A percentile compares a stretch with the other conserved stretches of the same genome.
These are phyloP conservation scores for Albophoma yamanashiensis DNA, from an alignment of 2,329 filamentous ascomycete genomes.

Conservation along the genomic window DNA sequence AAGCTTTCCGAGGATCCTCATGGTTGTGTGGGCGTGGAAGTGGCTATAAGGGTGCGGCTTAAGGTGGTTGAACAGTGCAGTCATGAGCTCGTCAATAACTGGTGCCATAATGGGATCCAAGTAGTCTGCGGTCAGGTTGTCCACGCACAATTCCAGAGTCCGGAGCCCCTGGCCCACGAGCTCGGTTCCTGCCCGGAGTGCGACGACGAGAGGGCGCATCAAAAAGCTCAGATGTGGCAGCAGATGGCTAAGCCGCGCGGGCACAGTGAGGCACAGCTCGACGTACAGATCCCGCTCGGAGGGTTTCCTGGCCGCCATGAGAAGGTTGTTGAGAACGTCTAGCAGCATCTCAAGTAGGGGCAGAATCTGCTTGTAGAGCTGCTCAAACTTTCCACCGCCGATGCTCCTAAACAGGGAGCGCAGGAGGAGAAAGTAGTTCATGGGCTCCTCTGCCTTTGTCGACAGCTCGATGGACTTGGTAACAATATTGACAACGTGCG, in stretches of 20 bases:
- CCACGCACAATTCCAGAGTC: slow-evolving; percentile 91
- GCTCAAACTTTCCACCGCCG: slow-evolving; percentile 92
- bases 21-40: slow-evolving; percentile 94
- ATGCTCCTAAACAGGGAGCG: slow-evolving; percentile 93
- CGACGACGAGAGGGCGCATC: slow-evolving; percentile 96
- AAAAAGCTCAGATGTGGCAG: slow-evolving; percentile 91
- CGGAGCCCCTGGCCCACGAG: slow-evolving; percentile 88
- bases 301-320: slow-evolving; percentile 82
- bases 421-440: slow-evolving; percentile 95
- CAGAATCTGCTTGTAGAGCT: slow-evolving; percentile 95
- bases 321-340: slow-evolving; percentile 89
- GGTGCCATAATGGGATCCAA: slow-evolving; percentile 98
- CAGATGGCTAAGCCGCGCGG: slow-evolving; percentile 85
- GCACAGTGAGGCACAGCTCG: slow-evolving; percentile 91
- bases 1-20: slow-evolving; percentile 93
- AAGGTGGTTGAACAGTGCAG: slow-evolving; percentile 89
- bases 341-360: slow-evolving; percentile 94
- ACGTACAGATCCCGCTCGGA: slow-evolving; percentile 92
- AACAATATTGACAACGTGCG: slow-evolving; percentile 94
- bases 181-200: slow-evolving; percentile 80
- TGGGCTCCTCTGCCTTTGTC: slow-evolving; percentile 89
- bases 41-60: slow-evolving; percentile 92
- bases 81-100: slow-evolving; percentile 98
- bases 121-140: slow-evolving; percentile 96
- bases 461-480: slow-evolving; percentile 95